Conservation (phyloP, 2,329 filamentous ascomycete species). For the Corynespora cassiicola region DNA sequence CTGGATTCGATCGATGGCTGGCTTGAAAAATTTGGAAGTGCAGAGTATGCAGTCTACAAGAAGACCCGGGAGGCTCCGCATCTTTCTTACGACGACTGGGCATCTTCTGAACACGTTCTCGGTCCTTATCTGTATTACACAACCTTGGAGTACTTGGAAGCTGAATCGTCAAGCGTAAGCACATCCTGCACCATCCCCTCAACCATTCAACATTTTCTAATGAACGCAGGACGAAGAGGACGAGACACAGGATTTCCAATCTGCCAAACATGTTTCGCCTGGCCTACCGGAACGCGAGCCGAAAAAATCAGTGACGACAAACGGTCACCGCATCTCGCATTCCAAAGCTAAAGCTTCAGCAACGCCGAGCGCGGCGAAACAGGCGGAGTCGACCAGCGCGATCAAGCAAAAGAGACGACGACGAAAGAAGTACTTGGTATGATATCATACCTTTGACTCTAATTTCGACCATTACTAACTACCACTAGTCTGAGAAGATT, state of each 20-base stretch:
- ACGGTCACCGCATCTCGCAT: constrained; percentile 27
- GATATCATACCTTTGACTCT: not conserved
- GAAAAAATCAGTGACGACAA: constrained; percentile 31
- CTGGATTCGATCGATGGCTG: constrained; percentile 23
- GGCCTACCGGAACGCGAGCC: constrained; percentile 27
- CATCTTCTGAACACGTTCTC: constrained; percentile 29
- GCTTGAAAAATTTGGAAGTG: constrained; percentile 25
- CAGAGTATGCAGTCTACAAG: constrained; percentile 34
- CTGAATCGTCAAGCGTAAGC: constrained; percentile 36
- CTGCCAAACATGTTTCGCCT: constrained; percentile 25
- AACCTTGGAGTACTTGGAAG: constrained; percentile 34
- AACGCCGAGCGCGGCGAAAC: constrained; percentile 18
- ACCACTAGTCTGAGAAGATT: constrained; percentile 34
- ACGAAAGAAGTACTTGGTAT: constrained; percentile 36
- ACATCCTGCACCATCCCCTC: not conserved
- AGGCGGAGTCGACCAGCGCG: constrained; percentile 26
- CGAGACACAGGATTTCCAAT: constrained; percentile 18
- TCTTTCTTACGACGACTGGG: constrained; percentile 40
- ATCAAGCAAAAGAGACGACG: constrained; percentile 36
- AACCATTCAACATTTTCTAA: constrained; percentile 20
- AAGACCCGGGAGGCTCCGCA: constrained; percentile 25
- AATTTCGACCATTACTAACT: constrained; percentile 14
- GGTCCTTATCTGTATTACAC: constrained; percentile 39
- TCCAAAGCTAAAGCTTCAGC: constrained; percentile 21
- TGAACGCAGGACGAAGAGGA: constrained; percentile 34